A percentile compares a stretch with the other conserved stretches of the same genome.
These are phyloP conservation scores for Penicillium roqueforti DNA, from an alignment of 495 filamentous ascomycete species.

Conservation along the genomic window DNA sequence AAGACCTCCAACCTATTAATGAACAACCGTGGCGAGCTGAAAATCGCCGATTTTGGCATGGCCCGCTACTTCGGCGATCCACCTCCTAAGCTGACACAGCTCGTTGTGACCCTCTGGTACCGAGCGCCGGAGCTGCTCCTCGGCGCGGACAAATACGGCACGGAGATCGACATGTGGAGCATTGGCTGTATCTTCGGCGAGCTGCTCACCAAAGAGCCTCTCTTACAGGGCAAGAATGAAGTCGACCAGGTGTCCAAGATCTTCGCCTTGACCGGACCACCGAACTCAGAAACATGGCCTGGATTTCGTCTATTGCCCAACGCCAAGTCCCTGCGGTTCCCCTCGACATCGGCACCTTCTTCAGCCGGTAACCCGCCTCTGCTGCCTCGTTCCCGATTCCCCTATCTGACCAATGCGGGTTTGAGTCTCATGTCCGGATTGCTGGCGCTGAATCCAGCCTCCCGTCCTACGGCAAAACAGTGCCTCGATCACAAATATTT, in stretches of 20 bases:
- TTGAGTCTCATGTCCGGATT: slow-evolving; percentile 62
- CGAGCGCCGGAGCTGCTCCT: slow-evolving; percentile 87
- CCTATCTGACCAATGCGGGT: slow-evolving; percentile 74
- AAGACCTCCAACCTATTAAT: slow-evolving; percentile 96
- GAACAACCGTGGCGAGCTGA: slow-evolving; percentile 92
- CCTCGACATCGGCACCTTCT: slow-evolving; percentile 38
- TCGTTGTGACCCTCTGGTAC: slow-evolving; percentile 98
- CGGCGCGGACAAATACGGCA: slow-evolving; percentile 70
- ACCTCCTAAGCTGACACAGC: slow-evolving; percentile 77
- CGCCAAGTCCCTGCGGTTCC: slow-evolving; percentile 77
- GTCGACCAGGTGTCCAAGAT: slow-evolving; percentile 83
- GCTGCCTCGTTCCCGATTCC: slow-evolving; percentile 65
- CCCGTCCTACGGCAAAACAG: slow-evolving; percentile 64
- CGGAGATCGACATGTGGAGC: slow-evolving; percentile 89
- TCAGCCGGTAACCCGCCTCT: slow-evolving; percentile 25
- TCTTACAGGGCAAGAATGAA: slow-evolving; percentile 91
- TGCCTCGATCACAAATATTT: slow-evolving; percentile 82
- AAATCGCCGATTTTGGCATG: slow-evolving; percentile 98
- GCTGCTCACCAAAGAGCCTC: slow-evolving; percentile 74
- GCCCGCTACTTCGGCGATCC: slow-evolving; percentile 85
- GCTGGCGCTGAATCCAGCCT: slow-evolving; percentile 69
- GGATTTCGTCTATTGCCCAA: slow-evolving; percentile 85
- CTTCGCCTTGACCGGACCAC: slow-evolving; percentile 87
- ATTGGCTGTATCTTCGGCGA: slow-evolving; percentile 96
- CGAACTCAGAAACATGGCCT: slow-evolving; percentile 82